Conservation (phyloP, 306 rosid genomes). For the Medicago truncatula region MtrunA17r5.0-ANR NC_053048.1:31380501-31381000, state of each 20-base stretch:
- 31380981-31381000: neutral
- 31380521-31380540: neutral
- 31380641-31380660: constrained; percentile 7
- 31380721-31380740: neutral
- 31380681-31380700: neutral
- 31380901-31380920: neutral
- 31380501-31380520: neutral
- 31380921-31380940: neutral
- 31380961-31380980: neutral
- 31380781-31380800: neutral
- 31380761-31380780: constrained; percentile 14
- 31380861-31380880: neutral
- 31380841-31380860: neutral
- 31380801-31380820: neutral
- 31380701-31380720: neutral
- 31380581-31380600: constrained; percentile 25
- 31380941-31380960: neutral
- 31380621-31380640: constrained; percentile 52
- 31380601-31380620: constrained; percentile 37
- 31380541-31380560: neutral
- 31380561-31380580: constrained; percentile 5
- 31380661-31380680: too few relatives aligned
- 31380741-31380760: neutral
- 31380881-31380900: neutral
- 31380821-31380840: neutral